A percentile compares a stretch with the other conserved stretches of the same genome.
These are phyloP conservation scores for Otatea glauca DNA, from an alignment of 176 grass and related monocot genomes.

Conservation along the genomic window DNA sequence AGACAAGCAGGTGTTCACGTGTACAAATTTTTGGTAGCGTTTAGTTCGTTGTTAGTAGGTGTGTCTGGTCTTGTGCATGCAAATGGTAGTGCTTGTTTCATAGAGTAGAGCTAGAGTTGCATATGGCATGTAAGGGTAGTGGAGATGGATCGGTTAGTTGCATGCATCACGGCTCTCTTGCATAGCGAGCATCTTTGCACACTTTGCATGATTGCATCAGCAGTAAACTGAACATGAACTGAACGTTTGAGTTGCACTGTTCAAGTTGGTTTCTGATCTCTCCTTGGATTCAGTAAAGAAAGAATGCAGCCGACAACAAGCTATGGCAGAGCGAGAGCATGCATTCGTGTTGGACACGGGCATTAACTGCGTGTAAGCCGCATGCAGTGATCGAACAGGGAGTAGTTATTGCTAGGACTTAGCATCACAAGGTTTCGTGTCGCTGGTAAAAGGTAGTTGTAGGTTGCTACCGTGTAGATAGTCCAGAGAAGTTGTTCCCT, in stretches of 20 bases:
- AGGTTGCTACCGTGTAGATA: neutral
- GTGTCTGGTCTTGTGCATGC: neutral
- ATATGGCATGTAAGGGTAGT: neutral
- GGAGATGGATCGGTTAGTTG: neutral
- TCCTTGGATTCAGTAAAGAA: neutral
- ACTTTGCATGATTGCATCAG: neutral
- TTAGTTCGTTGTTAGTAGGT: constrained; percentile 1
- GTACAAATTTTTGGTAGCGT: constrained; percentile 38
- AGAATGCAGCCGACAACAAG: constrained; percentile 3
- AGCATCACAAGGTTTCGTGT: constrained; percentile 2
- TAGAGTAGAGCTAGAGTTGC: neutral
- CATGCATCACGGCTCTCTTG: neutral
- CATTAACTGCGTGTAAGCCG: neutral
- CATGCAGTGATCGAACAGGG: neutral
- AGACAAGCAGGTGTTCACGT: neutral
- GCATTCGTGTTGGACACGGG: neutral
- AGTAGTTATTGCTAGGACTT: neutral
- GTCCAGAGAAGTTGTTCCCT: neutral
- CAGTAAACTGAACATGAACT: neutral
- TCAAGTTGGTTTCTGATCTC: neutral
- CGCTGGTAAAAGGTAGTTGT: neutral
- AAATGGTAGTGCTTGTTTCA: neutral
- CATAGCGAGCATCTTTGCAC: neutral
- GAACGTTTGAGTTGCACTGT: neutral
- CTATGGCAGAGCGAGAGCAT: neutral